A percentile compares a stretch with the other conserved stretches of the same genome.
Evolutionary conservation across 192 early-diverging fungal genomes (phyloP).

Genomic region (Allomyces macrogynus): DNA sequence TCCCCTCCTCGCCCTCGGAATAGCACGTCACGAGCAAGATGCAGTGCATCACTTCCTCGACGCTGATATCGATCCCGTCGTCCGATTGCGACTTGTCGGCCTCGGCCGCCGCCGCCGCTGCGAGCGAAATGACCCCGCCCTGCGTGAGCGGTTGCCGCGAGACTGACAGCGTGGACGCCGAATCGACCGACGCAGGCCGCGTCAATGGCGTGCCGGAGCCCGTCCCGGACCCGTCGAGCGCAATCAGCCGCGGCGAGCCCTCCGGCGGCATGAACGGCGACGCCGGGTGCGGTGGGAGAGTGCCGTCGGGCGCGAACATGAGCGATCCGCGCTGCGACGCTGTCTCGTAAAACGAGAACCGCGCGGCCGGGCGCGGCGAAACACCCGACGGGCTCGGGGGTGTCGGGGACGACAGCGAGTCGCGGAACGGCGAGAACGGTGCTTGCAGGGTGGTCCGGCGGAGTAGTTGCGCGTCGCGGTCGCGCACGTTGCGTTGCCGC

Average conservation of each 20-base stretch:
- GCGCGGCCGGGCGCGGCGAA: background rate
- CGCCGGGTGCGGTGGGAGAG: background rate
- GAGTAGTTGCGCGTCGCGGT: background rate
- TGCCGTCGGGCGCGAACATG: background rate
- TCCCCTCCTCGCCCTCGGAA: constrained; percentile 50
- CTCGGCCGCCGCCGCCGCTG: background rate
- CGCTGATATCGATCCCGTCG: background rate
- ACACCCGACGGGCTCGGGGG: background rate
- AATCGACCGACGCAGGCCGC: background rate
- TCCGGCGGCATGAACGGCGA: background rate
- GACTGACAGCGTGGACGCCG: no score
- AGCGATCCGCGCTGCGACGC: background rate
- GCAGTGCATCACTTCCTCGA: constrained; percentile 24
- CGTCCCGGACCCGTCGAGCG: background rate
- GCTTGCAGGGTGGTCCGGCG: background rate
- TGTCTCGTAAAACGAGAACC: no score
- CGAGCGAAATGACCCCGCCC: no score
- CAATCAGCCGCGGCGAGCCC: background rate
- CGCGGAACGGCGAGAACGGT: background rate
- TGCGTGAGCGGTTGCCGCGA: no score
- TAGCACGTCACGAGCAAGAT: constrained; percentile 60
- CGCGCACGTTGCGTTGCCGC: background rate
- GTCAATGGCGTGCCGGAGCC: background rate
- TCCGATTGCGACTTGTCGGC: background rate
- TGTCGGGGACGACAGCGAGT: background rate